Base-by-base conservation (phyloP, 108 stramenopile genomes). In the Halocafeteria seosinensis region DNA sequence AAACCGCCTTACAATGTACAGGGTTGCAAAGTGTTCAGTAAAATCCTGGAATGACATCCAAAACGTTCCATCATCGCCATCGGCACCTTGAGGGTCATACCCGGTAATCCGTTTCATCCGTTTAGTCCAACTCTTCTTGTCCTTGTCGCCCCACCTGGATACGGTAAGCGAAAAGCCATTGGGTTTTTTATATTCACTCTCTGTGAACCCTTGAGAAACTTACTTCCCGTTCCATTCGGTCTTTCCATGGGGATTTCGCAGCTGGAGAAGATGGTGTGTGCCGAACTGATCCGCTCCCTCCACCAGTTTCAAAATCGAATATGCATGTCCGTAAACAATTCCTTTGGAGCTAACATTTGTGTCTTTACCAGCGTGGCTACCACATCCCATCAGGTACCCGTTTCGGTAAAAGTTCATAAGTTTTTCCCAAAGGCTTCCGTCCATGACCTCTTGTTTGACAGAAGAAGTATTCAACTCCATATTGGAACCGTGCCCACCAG, bases 301-400 rank as follows among this genome's bases (percentile, higher is more conserved):
- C 9, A 38, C 36, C 59, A 63, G 60, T 25, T 21, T 4, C 35
- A 67, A n/a, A 13, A 67, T 63, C 2, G 59, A 36, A 33, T 37
- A 67, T 13, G 66, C 66, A 51, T 67, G 66, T 27, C 66, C 66
- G 13, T 67, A 60, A 29, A 67, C 66, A 28, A 67, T 61, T 30
- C 66, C 66, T 6, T 37, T 61, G 5, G 17, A 11, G n/a, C 47
- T 28, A 2, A 9, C 21, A 17, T 1, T 28, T 11, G 35, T 58
- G 59, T 37, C 59, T 6, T 6, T 11, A 30, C 32, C 66, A n/a
- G 4, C 37, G 53, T 62, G 33, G 1, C 42, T 50, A 21, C 66
- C 66, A 23, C 63, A 65, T 0, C 50, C 66, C n/a, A 67, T 26
- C 34, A 67, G 27, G 13, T 65, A 25, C 0, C 66, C 66, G 0